Conservation (phyloP, 129 eudicot genomes). For the Saussurea involucrata region DNA sequence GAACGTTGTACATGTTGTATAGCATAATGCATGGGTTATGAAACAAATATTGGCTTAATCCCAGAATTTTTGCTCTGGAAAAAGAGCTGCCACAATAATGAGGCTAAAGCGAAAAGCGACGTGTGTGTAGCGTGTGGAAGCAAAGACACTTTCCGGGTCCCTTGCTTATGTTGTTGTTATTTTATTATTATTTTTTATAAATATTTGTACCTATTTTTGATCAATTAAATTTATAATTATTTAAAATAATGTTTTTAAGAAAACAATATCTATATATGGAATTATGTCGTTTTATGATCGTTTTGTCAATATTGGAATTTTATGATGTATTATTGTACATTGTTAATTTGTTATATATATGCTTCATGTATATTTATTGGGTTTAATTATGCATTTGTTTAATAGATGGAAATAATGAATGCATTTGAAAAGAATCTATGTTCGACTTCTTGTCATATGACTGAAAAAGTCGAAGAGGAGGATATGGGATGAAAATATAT, state of each 20-base stretch:
- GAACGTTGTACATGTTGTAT: neutral
- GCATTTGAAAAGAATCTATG: neutral
- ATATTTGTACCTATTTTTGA: neutral
- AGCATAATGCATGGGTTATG: neutral
- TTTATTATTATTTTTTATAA: too few species aligned
- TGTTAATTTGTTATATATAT: too few species aligned
- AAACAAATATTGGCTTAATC: too few species aligned
- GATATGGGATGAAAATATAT: neutral
- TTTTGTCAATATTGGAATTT: neutral
- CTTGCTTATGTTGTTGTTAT: neutral
- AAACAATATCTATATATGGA: neutral
- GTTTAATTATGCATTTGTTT: neutral
- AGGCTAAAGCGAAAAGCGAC: neutral
- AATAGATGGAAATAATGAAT: neutral
- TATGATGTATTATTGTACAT: neutral
- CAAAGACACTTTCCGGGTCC: conserved; percentile 2
- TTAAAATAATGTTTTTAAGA: too few species aligned
- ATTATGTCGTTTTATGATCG: neutral
- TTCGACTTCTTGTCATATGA: neutral
- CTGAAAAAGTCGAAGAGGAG: neutral
- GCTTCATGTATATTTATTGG: neutral
- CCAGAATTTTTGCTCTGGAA: neutral
- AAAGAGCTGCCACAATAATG: conserved; percentile 10
- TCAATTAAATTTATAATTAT: too few species aligned
- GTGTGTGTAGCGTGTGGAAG: neutral